Evolutionary conservation across 441 rosid genomes (phyloP), one percentile per base, ranked within the genome.

Genomic region (Syzygium syzygioides): DNA sequence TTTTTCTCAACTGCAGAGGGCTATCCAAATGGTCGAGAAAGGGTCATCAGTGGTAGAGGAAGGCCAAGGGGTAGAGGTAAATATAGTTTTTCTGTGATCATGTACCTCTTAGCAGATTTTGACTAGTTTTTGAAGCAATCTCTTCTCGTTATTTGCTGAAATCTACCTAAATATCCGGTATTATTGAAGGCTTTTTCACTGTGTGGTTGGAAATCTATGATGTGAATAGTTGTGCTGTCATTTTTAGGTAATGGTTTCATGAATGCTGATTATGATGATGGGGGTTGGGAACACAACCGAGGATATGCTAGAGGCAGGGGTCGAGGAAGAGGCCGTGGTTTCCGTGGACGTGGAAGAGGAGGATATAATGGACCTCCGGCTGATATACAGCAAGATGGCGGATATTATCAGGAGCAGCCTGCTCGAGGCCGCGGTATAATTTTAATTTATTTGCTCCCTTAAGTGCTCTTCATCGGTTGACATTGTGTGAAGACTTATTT

Each of bases 261-360:
- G 90, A 76, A 93, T 88, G 93, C 57, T 87, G 98, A 97, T 87
- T 92, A 94, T 88, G 98, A 94, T 20, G 98, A 96, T 89, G 99
- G 96, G 50, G 97, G 95, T 55, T 92, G 93, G 95, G 99, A 97
- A 85, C 93, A 90, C 87, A 93, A 92, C 90, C 92, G 93, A 89
- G 94, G 94, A 68, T 92, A 92, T 91, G 71, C 89, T 62, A 93
- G 99, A 92, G 98, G 97, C 86, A 92, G 97, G 90, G 92, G 93
- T 30, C 93, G 98, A 19, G 98, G 98, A 54, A 94, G 99, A 94
- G 96, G 98, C 79, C 94, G 95, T 86, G 89, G 95, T 86, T 94
- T 89, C 93, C 95, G 97, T 84, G 96, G 99, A 89, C 96, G 96
- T 55, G 97, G 97, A 86, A 93, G 98, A 88, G 98, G 97, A 89